Base-by-base conservation (phyloP, 768 basidiomycete genomes). In the Phaeotremella skinneri region DNA sequence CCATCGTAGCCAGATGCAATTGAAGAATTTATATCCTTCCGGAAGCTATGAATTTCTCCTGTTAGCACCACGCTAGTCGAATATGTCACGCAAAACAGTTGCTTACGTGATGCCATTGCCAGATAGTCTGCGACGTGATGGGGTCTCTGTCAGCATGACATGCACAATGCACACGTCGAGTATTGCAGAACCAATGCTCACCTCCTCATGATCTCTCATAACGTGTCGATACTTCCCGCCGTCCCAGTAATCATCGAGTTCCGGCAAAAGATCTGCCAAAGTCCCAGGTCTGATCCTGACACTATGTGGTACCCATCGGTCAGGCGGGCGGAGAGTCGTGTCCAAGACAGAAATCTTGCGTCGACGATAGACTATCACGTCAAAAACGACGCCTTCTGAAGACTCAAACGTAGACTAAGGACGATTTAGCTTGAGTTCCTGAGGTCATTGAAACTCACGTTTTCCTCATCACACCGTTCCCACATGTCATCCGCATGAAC, bases 1-100 rank as follows among this genome's bases (percentile, higher is more conserved):
- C 63, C 64, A 68, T 34, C 67, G 27, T 16, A 60, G 57, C 67
- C 67, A 68, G 48, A 56, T 58, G 21, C 58, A 63, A 17, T 49
- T 31, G 20, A 63, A 13, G 31, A 68, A 61, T 17, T 61, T 29
- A 7, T 53, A 21, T 31, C 58, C 48, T 17, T 65, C 48, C 1
- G 58, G 49, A 16, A 68, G 37, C 67, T 65, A 42, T 6, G 23
- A 51, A 20, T 26, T 11, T n/a, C 30, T 20, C 31, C 23, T 45
- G 20, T n/a, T 20, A 31, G 20, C 2, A 6, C 1, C 21, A 41
- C 50, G 52, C 43, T 6, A 20, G 14, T 50, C 49, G 47, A 48
- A 21, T 13, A 21, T 53, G 7, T 2, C 23, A 25, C 2, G 11
- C 49, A n/a, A 27, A 41, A 41, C 32, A 37, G 21, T 17, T 21